These are phyloP conservation scores for Tolypocladium guangdongense DNA, from an alignment of 2,329 filamentous ascomycete species.

Conservation along the genomic window DNA sequence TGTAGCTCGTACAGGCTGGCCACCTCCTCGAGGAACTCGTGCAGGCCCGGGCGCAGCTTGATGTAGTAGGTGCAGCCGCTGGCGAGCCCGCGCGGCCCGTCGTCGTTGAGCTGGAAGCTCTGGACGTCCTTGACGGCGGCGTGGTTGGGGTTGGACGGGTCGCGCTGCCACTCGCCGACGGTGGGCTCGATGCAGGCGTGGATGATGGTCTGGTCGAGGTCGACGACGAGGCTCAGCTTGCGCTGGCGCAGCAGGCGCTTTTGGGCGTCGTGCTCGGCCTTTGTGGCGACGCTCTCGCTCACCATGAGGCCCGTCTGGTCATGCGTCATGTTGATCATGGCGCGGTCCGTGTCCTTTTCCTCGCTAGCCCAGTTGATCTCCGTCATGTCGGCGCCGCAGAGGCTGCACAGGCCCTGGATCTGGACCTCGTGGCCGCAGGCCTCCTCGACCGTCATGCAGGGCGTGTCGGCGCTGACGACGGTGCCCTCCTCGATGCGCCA, in stretches of 20 bases:
- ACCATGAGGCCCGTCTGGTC: conserved; percentile 81
- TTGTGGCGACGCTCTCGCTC: conserved; percentile 68
- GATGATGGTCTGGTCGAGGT: conserved; percentile 96
- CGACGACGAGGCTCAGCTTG: conserved; percentile 88
- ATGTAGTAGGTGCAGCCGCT: conserved; percentile 94
- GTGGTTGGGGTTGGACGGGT: conserved; percentile 82
- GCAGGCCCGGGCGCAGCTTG: conserved; percentile 83
- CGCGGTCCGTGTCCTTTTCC: conserved; percentile 67
- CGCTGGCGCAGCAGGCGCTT: conserved; percentile 66
- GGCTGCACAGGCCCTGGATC: conserved; percentile 79
- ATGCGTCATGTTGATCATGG: conserved; percentile 90
- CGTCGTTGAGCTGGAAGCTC: conserved; percentile 80
- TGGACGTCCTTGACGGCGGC: conserved; percentile 80
- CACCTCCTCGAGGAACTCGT: conserved; percentile 68
- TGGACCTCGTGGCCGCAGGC: conserved; percentile 85
- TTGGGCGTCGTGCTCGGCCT: conserved; percentile 79
- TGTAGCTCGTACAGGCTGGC: conserved; percentile 84
- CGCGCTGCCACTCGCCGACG: conserved; percentile 87
- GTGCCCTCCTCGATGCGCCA: conserved; percentile 67
- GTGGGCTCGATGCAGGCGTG: conserved; percentile 96
- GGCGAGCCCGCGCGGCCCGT: conserved; percentile 58
- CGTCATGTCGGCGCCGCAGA: conserved; percentile 95
- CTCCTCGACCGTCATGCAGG: conserved; percentile 72
- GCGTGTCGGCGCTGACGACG: conserved; percentile 46
- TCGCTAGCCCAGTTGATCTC: conserved; percentile 77